Percentiles rank a stretch among this genome's conserved stretches.
Conservation (phyloP, 352 stramenopile species). For the Pythium dissotocum region DNA sequence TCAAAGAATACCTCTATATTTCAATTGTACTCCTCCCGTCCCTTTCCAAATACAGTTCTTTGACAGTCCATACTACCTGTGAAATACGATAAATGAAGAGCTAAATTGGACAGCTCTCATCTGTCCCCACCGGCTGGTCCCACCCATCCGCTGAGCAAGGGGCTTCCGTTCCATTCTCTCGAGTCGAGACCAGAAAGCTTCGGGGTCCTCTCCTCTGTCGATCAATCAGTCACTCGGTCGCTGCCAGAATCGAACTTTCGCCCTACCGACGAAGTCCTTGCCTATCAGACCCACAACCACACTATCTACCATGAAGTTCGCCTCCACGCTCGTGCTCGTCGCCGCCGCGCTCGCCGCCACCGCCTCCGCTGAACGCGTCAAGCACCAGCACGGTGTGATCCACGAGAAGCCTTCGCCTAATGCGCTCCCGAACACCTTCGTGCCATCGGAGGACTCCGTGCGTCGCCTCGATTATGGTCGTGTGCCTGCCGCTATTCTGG, state of each 20-base stretch:
- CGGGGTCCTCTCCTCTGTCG: too few species aligned
- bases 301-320: conserved; percentile 18
- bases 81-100: neutral
- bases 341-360: conserved; percentile 15
- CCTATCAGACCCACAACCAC: neutral
- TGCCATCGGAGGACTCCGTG: neutral
- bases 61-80: neutral
- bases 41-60: too few species aligned
- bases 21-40: neutral
- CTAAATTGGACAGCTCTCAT: neutral
- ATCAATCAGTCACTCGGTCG: neutral
- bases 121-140: neutral
- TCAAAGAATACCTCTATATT: neutral
- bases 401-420: conserved; percentile 2
- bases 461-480: neutral
- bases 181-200: too few species aligned
- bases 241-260: conserved; percentile 14
- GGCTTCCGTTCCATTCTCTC: neutral
- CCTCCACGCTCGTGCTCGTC: conserved; percentile 10
- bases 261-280: neutral
- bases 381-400: neutral
- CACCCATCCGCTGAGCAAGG: neutral
- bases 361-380: neutral
- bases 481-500: too few species aligned
- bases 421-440: neutral